Conservation (phyloP, 2,329 filamentous ascomycete species). For the Alternaria ethzedia region DNA sequence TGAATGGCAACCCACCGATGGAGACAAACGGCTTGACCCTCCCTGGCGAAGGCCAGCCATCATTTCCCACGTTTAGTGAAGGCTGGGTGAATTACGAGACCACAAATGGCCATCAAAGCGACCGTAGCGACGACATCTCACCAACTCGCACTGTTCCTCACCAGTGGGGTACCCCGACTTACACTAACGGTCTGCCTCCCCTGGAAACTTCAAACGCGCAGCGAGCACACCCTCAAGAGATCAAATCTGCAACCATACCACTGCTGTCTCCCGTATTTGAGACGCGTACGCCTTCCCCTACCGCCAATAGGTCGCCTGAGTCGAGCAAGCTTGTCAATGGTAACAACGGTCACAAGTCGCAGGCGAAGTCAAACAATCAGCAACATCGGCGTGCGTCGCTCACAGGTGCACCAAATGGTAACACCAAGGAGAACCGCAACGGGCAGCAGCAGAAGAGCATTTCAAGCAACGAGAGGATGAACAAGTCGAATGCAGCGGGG, state of each 20-base stretch:
- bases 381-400: constrained; percentile 39
- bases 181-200: constrained; percentile 39
- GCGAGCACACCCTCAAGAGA: constrained; percentile 42
- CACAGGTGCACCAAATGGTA: constrained; percentile 23
- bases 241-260: constrained; percentile 50
- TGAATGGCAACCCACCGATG: constrained; percentile 19
- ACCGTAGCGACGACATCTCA: constrained; percentile 35
- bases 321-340: constrained; percentile 37
- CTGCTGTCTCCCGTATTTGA: constrained; percentile 77
- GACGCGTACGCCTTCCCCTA: constrained; percentile 73
- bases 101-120: constrained; percentile 28
- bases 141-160: constrained; percentile 36
- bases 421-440: constrained; percentile 32
- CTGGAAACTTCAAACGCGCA: constrained; percentile 56
- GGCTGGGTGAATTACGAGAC: constrained; percentile 36
- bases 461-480: constrained; percentile 32
- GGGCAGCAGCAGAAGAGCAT: constrained; percentile 31
- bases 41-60: constrained; percentile 33
- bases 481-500: constrained; percentile 22
- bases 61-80: constrained; percentile 35
- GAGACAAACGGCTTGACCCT: constrained; percentile 32
- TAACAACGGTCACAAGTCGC: constrained; percentile 35
- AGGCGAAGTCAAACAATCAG: constrained; percentile 35
- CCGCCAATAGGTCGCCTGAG: constrained; percentile 55
- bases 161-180: constrained; percentile 39